Percentiles rank a stretch among this genome's conserved stretches.
Evolutionary conservation across 306 rosid species (phyloP).

Genomic region (Inga oerstediana): DNA sequence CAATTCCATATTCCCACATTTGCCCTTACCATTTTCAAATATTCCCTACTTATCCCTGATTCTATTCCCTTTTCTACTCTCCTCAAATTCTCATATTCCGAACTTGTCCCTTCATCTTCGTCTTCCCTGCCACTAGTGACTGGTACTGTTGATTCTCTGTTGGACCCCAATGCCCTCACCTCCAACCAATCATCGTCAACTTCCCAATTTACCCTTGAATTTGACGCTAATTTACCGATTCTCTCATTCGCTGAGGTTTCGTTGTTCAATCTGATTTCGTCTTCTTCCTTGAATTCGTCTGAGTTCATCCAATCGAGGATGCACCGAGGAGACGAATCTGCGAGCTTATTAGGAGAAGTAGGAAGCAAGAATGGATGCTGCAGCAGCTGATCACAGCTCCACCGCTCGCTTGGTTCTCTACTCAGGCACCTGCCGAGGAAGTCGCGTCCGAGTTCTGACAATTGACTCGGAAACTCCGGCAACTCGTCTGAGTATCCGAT

Average conservation of each 20-base stretch:
- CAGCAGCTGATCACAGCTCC: slow-evolving; percentile 88
- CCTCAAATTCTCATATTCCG: slow-evolving; percentile 1
- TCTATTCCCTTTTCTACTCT: slow-evolving; percentile 32
- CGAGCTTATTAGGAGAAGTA: slow-evolving; percentile 2
- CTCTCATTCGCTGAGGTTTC: slow-evolving; percentile 36
- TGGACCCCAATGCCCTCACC: slow-evolving; percentile 47
- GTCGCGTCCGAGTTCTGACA: slow-evolving; percentile 69
- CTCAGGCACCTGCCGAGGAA: slow-evolving; percentile 68
- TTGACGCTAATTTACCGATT: slow-evolving; percentile 57
- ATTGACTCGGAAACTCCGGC: slow-evolving; percentile 55
- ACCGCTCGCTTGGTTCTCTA: slow-evolving; percentile 53
- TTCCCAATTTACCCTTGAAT: slow-evolving; percentile 70
- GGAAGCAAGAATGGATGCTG: slow-evolving; percentile 72
- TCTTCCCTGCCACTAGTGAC: not conserved
- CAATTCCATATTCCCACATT: slow-evolving; percentile 33
- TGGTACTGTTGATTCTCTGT: slow-evolving; percentile 3
- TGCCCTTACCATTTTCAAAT: slow-evolving; percentile 37
- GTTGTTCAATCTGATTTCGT: not conserved
- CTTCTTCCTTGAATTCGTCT: slow-evolving; percentile 39
- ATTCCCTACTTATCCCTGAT: slow-evolving; percentile 37
- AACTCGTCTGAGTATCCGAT: slow-evolving; percentile 60
- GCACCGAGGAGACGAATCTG: slow-evolving; percentile 77
- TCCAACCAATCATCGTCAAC: slow-evolving; percentile 55
- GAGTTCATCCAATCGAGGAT: slow-evolving; percentile 71
- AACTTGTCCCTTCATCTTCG: slow-evolving; percentile 25